Conservation (phyloP, 140 eudicot species). For the Oenanthe javanica region DNA sequence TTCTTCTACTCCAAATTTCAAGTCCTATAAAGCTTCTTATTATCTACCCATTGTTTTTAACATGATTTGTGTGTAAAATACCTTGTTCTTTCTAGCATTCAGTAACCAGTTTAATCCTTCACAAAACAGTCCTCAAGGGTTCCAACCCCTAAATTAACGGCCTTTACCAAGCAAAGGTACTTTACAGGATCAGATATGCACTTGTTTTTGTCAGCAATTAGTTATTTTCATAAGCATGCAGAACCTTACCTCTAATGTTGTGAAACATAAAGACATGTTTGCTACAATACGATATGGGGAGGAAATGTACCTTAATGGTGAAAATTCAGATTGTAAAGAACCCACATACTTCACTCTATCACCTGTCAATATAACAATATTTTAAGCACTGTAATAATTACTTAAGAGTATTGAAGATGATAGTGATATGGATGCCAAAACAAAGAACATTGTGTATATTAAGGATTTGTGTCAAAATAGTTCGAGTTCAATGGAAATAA, state of each 20-base stretch:
- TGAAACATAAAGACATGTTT: neutral
- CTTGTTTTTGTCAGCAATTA: neutral
- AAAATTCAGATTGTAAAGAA: constrained; percentile 39
- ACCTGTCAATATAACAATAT: constrained; percentile 43
- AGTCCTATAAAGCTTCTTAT: no score
- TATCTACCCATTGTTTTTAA: no score
- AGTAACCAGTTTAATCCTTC: neutral
- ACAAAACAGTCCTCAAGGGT: neutral
- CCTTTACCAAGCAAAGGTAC: neutral
- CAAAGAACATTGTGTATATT: neutral
- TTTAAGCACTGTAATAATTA: neutral
- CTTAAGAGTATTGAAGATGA: neutral
- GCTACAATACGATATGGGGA: neutral
- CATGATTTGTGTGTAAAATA: no score
- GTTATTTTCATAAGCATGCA: neutral
- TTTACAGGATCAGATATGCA: neutral
- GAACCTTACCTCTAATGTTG: neutral
- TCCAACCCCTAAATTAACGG: neutral
- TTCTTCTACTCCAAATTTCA: no score
- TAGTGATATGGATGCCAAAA: neutral
- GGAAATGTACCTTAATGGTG: constrained; percentile 50
- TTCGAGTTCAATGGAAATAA: neutral
- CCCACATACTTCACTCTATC: constrained; percentile 87
- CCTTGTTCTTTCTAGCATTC: no score
- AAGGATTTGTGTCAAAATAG: neutral